These are phyloP conservation scores for Fusarium coicis DNA, from an alignment of 2,329 filamentous ascomycete species.

Conservation along the genomic window DNA sequence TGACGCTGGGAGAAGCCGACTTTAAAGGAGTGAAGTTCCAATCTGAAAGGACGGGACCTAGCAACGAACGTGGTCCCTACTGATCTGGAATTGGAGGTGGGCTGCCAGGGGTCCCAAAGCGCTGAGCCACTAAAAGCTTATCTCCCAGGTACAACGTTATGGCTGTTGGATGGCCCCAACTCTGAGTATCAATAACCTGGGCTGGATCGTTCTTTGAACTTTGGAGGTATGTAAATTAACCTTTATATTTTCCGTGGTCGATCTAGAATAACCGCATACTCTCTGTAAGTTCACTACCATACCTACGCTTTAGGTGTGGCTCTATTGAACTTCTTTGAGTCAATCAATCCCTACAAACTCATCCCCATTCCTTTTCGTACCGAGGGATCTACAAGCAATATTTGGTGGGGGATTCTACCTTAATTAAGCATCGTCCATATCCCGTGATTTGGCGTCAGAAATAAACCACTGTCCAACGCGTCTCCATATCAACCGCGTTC, in stretches of 20 bases:
- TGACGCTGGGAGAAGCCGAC: conserved; percentile 12
- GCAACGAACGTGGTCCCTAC: conserved; percentile 23
- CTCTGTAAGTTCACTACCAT: no score
- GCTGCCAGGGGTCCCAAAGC: conserved; percentile 23
- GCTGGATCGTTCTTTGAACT: not conserved
- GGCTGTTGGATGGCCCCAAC: not conserved
- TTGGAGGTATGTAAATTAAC: conserved; percentile 10
- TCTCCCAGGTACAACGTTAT: not conserved
- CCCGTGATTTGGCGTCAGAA: conserved; percentile 36
- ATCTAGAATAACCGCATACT: not conserved
- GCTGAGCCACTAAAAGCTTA: conserved; percentile 35
- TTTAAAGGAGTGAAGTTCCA: conserved; percentile 32
- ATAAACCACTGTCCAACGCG: conserved; percentile 13
- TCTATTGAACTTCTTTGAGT: not conserved
- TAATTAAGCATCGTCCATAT: conserved; percentile 2
- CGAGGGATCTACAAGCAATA: conserved; percentile 18
- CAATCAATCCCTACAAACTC: not conserved
- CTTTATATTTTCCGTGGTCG: not conserved
- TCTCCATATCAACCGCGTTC: conserved; percentile 18
- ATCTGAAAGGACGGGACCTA: conserved; percentile 5
- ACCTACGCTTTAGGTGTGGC: not conserved
- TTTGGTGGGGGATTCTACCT: conserved; percentile 12
- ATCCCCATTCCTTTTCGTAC: conserved; percentile 12
- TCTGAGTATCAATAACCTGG: not conserved
- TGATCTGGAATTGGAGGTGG: conserved; percentile 17